Evolutionary conservation across 2,329 filamentous ascomycete genomes (phyloP), one percentile per base, ranked within the genome.

Genomic region (Aplosporella prunicola): DNA sequence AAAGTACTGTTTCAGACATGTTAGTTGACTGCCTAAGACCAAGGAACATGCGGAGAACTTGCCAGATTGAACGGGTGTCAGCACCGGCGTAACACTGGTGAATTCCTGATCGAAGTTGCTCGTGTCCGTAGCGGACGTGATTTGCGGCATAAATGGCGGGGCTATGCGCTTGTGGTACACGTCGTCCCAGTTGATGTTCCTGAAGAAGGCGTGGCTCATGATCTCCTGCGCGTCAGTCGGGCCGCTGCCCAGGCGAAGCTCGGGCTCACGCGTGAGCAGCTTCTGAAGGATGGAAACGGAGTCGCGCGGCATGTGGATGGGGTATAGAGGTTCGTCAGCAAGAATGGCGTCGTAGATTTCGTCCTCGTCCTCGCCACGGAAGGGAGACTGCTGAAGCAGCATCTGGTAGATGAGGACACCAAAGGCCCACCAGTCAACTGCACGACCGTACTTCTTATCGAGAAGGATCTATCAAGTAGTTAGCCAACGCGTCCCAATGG

Each of bases 341-440:
- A 98, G 76, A 66, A 98, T 96, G 23, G 91, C 89, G 52, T 98
- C 91, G 67, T 98, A 98, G 46, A 98, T 98, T 64, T 98, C 91
- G 57, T 98, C 91, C 57, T 98, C 93, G 51, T 98, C 91, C 61
- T 98, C 93, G 53, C 91, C 91, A 51, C 91, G 82, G 82, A 98
- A 98, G 0, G 91, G 91, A 20, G 89, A 96, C 60, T 98, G 93
- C 57, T 98, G 93, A 32, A 98, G 76, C 40, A 98, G 81, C 93
- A 98, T 98, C 62, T 98, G 91, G 67, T 98, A 98, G 53, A 98
- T 98, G 51, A 98, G 68, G 20, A 98, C 91, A 59, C 91, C 91
- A 62, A 98, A 98, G 5, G 93, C 93, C 91, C 91, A 98, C 91
- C 91, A 98, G 61, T 98, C 91, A 28, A 98, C 91, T 11, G 91